Evolutionary conservation across 2,329 filamentous ascomycete species (phyloP), one percentile per base, ranked within the genome.

Genomic region (Colletotrichum sp.): DNA sequence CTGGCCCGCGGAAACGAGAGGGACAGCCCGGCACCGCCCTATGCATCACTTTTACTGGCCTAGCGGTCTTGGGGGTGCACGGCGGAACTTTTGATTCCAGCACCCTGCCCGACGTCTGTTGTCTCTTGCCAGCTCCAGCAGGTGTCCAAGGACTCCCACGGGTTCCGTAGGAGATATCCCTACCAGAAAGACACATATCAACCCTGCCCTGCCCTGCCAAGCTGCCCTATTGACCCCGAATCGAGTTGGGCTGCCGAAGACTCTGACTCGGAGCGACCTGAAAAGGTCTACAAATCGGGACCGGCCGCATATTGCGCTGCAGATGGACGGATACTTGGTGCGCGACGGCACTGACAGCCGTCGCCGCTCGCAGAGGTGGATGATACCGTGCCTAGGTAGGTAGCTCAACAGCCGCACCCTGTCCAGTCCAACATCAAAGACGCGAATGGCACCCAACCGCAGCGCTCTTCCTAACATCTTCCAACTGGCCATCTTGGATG

Each of bases 1-100:
- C 85, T 65, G 60, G 70, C 34, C 66, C 30, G 66, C 49, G 60
- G 71, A 76, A 71, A 75, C n/a, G 71, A 68, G 57, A 73, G 34
- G 74, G 52, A 68, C 59, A 68, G 64, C 57, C 73, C 64, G 72
- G 70, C 71, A 62, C 59, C 66, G 75, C 75, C 66, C 71, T 76
- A 60, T 71, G 60, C 75, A 55, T 64, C 71, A 67, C 64, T 55
- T 39, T 59, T 60, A 65, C 65, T 52, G 60, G 75, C 26, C 72
- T 76, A 75, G 75, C 66, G 75, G 52, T 34, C 57, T 62, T 32
- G 55, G 57, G 73, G 30, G 62, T 71, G 26, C 65, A 68, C 44
- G 18, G 64, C 32, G 32, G 64, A 74, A 76, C 73, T 69, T 76
- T 69, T 69, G 36, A 32, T 64, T 73, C 21, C 21, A 68, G 64